Evolutionary conservation across 2,329 filamentous ascomycete species (phyloP).

Genomic region (Alternaria sp.): DNA sequence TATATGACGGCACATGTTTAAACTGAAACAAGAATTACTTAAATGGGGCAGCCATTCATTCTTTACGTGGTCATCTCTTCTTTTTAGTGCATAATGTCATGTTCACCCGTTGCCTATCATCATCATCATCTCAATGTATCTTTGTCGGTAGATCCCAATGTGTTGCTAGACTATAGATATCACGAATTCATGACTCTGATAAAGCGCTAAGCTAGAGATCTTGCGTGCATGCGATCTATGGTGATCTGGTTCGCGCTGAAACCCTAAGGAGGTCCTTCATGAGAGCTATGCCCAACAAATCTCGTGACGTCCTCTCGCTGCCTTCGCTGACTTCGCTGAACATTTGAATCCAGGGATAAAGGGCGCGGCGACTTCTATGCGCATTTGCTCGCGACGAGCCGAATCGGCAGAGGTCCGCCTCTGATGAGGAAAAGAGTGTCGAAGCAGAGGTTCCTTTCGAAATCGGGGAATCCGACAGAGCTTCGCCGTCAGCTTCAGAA

Average conservation of each 20-base stretch:
- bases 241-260: too few species aligned
- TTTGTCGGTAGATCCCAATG: background rate
- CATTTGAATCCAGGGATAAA: background rate
- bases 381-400: background rate
- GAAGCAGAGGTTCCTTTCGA: slow-evolving; percentile 26
- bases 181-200: background rate
- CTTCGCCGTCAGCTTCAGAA: slow-evolving; percentile 23
- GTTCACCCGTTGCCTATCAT: slow-evolving; percentile 46
- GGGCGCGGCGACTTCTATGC: background rate
- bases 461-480: slow-evolving; percentile 26
- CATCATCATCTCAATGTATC: slow-evolving; percentile 8
- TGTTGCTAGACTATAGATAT: background rate
- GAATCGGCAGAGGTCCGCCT: slow-evolving; percentile 19
- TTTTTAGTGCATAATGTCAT: slow-evolving; percentile 41
- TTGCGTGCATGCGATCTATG: background rate
- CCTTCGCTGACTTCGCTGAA: background rate
- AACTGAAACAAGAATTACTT: slow-evolving; percentile 21
- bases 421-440: background rate
- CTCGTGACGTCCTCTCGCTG: background rate
- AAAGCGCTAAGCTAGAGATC: background rate
- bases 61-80: slow-evolving; percentile 39
- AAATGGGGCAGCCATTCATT: slow-evolving; percentile 46
- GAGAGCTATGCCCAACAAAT: background rate
- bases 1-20: slow-evolving; percentile 8
- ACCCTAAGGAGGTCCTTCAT: accelerated